Evolutionary conservation across 106 monocot species (phyloP).

Genomic region (Allium fistulosum): DNA sequence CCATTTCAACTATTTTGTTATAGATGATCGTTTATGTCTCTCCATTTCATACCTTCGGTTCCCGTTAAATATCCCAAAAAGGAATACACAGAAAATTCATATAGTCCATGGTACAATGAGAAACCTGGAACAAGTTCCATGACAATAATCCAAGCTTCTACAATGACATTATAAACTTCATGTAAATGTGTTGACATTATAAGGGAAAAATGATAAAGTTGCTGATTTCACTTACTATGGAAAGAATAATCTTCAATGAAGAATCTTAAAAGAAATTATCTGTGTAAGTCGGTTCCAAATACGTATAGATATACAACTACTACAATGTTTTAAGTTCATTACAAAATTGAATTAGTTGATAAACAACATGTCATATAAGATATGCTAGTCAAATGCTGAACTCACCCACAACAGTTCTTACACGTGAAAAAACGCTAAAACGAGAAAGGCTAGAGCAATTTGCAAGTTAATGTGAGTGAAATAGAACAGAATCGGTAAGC

Average conservation of each 20-base stretch:
- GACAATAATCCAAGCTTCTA: constrained; percentile 51
- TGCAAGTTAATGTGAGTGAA: constrained; percentile 68
- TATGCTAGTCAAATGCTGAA: not conserved
- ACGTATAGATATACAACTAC: constrained; percentile 49
- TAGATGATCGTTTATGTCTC: constrained; percentile 27
- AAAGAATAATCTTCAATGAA: constrained; percentile 40
- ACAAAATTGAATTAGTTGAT: too few relatives aligned
- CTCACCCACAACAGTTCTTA: constrained; percentile 58
- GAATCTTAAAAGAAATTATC: constrained; percentile 22
- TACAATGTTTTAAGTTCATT: constrained; percentile 16
- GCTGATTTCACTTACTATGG: constrained; percentile 29
- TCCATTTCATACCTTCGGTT: constrained; percentile 64
- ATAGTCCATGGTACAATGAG: constrained; percentile 61
- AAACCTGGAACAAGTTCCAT: constrained; percentile 70
- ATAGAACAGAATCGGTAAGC: constrained; percentile 71
- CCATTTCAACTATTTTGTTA: too few relatives aligned
- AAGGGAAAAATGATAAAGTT: not conserved
- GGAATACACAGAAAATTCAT: constrained; percentile 50
- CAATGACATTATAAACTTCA: not conserved
- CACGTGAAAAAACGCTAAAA: constrained; percentile 37
- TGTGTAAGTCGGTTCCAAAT: constrained; percentile 49
- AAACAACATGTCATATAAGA: not conserved
- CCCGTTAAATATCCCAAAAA: constrained; percentile 36
- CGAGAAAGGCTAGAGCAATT: constrained; percentile 61
- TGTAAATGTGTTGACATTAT: not conserved